phyloP scores from a whole-genome alignment of 768 basidiomycete species.

The Mycena haematopus region DNA sequence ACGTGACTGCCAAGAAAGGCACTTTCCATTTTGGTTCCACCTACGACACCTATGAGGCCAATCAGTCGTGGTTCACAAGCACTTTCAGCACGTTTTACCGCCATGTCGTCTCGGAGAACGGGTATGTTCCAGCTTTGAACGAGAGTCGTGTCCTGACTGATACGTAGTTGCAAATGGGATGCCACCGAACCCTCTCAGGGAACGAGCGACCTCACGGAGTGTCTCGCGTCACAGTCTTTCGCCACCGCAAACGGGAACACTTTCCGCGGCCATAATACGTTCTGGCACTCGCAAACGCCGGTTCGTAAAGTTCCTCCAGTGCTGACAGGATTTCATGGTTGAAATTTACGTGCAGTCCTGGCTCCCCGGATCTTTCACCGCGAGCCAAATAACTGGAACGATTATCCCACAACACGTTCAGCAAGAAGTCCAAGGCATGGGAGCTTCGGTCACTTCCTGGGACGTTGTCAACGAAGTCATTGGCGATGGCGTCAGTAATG shows the following conservation, averaged over 20 bases:
- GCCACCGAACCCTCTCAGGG: conserved; percentile 26
- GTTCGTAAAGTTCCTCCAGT: conserved; percentile 8
- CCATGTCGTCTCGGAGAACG: conserved; percentile 27
- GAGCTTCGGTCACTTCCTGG: conserved; percentile 20
- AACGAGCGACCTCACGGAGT: conserved; percentile 22
- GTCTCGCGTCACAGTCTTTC: conserved; percentile 16
- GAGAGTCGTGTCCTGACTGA: not conserved
- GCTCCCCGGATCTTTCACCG: conserved; percentile 24
- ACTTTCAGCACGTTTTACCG: conserved; percentile 19
- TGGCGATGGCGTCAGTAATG: conserved; percentile 19
- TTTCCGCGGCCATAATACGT: conserved; percentile 28
- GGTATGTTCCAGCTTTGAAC: conserved; percentile 7
- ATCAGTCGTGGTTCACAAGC: conserved; percentile 22
- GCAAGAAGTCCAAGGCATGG: conserved; percentile 21
- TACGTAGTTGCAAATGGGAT: conserved; percentile 27
- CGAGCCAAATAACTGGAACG: conserved; percentile 11
- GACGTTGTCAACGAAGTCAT: conserved; percentile 27
- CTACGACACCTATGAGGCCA: conserved; percentile 23
- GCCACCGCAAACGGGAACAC: conserved; percentile 13
- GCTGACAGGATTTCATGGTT: not conserved
- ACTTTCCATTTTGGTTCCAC: conserved; percentile 28
- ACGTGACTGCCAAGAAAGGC: conserved; percentile 21
- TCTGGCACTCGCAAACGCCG: conserved; percentile 27
- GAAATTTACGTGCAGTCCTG: conserved; percentile 9
- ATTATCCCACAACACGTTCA: conserved; percentile 29